Base-by-base conservation (phyloP, 2,329 filamentous ascomycete genomes). In the Pseudogymnoascus sp. region DNA sequence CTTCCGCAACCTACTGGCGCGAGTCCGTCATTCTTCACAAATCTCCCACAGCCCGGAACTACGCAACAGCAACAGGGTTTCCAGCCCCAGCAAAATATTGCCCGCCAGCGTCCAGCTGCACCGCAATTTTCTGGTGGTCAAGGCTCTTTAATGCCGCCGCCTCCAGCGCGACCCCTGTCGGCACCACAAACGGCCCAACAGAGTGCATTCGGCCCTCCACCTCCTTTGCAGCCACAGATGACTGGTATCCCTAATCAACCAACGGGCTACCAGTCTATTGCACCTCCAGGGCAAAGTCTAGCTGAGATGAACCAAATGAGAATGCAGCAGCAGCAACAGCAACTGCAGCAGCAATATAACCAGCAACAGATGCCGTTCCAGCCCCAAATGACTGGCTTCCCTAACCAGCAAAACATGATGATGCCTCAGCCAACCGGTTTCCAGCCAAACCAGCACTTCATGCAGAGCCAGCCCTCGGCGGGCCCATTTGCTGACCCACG, bases 171-270 rank as follows among this genome's bases (percentile, higher is more conserved):
- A 65, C 89, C 95, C 6, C 81, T 95, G 11, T 97, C 93, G 41
- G 93, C 95, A 40, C 93, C 95, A 25, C 89, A 91, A 73, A 89
- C 91, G 61, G 88, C 85, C 59, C 88, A 89, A 71, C 86, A 86
- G 52, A 92, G 83, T 74, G 82, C 81, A 4, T 95, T 96, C 73
- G 83, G 83, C 6, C 84, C 88, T 16, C 35, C 58, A 16, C 86
- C 90, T 59, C 87, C 90, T 14, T 76, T 97, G 68, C 88, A 93
- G 72, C 87, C 91, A 61, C 93, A 97, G 72, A 84, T 93, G 75
- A 97, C 95, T 4, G 92, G 93, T 7, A 80, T 83, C 61, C 72
- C 73, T 63, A 72, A 69, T 66, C 74, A 73, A 35, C 76, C 75
- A 65, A 75, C 67, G 64, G 68, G 82, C 61, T 81, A 83, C 66